phyloP scores from a whole-genome alignment of 352 stramenopile species.

The Poterioochromonas sp. region DNA sequence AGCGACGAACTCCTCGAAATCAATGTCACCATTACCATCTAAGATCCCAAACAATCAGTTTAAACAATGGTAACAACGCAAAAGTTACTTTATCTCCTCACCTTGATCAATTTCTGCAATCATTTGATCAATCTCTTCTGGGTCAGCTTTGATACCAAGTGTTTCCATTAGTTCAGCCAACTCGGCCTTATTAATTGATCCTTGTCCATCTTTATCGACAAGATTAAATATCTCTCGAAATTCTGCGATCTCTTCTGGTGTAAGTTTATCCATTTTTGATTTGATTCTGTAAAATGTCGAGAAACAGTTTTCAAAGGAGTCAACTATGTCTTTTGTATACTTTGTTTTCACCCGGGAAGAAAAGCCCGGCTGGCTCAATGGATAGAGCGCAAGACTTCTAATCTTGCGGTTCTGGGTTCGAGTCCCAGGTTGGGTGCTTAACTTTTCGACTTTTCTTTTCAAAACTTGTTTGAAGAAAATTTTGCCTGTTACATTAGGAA shows the following conservation, averaged over 20 bases:
- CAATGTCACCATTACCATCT: slow-evolving; percentile 35
- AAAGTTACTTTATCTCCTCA: slow-evolving; percentile 78
- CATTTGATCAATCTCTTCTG: slow-evolving; percentile 86
- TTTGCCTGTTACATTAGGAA: no score
- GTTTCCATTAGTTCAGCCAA: slow-evolving; percentile 83
- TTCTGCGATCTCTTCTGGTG: slow-evolving; percentile 69
- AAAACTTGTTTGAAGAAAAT: no score
- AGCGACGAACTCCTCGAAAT: slow-evolving; percentile 70
- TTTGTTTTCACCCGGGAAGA: no score
- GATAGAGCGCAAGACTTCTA: no score
- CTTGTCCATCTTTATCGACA: slow-evolving; percentile 76
- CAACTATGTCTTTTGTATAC: no score
- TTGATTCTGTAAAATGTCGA: no score
- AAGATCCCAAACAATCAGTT: slow-evolving; percentile 4
- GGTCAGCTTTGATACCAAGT: slow-evolving; percentile 76
- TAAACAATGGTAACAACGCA: background rate
- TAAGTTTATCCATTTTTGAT: slow-evolving; percentile 13
- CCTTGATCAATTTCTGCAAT: slow-evolving; percentile 88
- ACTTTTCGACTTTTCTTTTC: no score
- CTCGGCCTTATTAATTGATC: slow-evolving; percentile 84
- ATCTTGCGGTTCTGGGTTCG: no score
- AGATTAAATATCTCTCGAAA: slow-evolving; percentile 89
- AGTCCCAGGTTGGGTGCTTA: no score
- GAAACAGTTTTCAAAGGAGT: no score
- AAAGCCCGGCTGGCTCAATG: no score